phyloP scores from a whole-genome alignment of 2,329 filamentous ascomycete species.

The Lasiodiplodia gonubiensis region DNA sequence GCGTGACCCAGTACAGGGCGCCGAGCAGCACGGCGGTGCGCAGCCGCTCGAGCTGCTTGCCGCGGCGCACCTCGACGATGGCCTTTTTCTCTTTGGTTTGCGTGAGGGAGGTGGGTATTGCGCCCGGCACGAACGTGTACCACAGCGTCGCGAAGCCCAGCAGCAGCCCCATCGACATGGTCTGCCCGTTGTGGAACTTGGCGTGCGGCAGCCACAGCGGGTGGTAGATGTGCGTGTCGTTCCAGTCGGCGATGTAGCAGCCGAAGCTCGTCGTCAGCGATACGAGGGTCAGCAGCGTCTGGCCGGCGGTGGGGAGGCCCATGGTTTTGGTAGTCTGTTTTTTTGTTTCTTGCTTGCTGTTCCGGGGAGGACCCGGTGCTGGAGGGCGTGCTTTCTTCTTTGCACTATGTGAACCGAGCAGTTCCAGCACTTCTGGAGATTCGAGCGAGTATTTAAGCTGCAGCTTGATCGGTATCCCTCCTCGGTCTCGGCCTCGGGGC shows the following conservation, averaged over 20 bases:
- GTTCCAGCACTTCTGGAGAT: no score
- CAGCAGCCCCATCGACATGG: conserved; percentile 54
- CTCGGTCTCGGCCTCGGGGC: no score
- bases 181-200: conserved; percentile 60
- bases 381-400: neutral
- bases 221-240: conserved; percentile 55
- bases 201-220: conserved; percentile 58
- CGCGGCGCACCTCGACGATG: neutral
- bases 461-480: no score
- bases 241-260: conserved; percentile 45
- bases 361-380: no score
- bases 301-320: conserved; percentile 32
- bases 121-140: conserved; percentile 38
- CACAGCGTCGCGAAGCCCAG: conserved; percentile 49
- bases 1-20: conserved; percentile 53
- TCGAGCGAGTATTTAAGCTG: no score
- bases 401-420: no score
- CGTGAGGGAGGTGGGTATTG: neutral
- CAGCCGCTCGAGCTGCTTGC: conserved; percentile 25
- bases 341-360: neutral
- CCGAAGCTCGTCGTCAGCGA: conserved; percentile 42
- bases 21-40: conserved; percentile 40
- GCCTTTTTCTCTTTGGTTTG: neutral
- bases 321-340: neutral
- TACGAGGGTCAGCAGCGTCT: conserved; percentile 39